Conservation (phyloP, 2,329 filamentous ascomycete genomes). For the Ascochyta pisi region DNA sequence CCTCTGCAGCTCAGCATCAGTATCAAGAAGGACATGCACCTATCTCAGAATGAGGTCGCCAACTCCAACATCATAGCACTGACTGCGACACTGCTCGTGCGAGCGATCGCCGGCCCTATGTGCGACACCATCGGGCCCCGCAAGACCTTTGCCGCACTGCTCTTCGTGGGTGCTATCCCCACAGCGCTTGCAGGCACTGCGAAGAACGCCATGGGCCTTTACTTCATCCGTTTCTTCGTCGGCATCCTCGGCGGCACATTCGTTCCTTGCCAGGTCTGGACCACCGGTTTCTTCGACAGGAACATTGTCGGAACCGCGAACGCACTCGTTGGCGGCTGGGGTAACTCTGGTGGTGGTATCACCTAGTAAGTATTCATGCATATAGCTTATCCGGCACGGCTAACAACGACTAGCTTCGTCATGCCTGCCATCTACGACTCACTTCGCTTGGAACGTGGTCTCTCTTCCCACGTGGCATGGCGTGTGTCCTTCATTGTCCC, state of each 20-base stretch:
- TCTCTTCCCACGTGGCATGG: conserved; percentile 76
- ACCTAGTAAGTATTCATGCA: conserved; percentile 65
- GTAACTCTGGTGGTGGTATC: conserved; percentile 87
- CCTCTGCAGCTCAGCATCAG: conserved; percentile 55
- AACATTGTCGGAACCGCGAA: conserved; percentile 90
- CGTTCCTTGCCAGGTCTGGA: conserved; percentile 91
- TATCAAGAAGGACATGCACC: conserved; percentile 78
- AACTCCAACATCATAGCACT: conserved; percentile 93
- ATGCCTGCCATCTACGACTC: conserved; percentile 91
- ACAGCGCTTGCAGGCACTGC: conserved; percentile 83
- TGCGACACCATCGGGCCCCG: conserved; percentile 87
- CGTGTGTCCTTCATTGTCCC: conserved; percentile 84
- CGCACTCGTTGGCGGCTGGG: conserved; percentile 81
- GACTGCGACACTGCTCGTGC: conserved; percentile 67
- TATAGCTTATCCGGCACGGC: background rate
- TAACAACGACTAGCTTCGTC: conserved; percentile 64
- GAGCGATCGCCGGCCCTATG: conserved; percentile 78
- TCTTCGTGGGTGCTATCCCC: conserved; percentile 81
- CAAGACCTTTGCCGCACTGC: conserved; percentile 75
- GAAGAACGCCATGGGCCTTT: conserved; percentile 70
- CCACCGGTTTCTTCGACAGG: conserved; percentile 91
- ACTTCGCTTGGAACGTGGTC: conserved; percentile 64
- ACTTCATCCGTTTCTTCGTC: conserved; percentile 78
- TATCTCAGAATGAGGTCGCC: conserved; percentile 73
- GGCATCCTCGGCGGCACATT: conserved; percentile 80